Conservation (phyloP, 495 filamentous ascomycete species). For the Penicillium simplicissimum region DNA sequence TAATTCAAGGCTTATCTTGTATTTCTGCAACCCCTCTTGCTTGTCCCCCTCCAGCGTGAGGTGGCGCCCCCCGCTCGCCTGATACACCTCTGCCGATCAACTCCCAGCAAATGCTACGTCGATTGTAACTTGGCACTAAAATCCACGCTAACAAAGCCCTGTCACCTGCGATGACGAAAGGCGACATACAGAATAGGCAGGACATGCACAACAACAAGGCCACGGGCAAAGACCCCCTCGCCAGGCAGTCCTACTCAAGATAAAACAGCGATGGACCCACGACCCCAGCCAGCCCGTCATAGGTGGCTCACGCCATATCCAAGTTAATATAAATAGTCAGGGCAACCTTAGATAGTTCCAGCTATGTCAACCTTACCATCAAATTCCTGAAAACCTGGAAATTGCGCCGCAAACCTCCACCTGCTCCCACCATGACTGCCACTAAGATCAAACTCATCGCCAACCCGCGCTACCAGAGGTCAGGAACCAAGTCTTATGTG, state of each 20-base stretch:
- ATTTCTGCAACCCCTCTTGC: slow-evolving; percentile 8
- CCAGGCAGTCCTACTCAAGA: not conserved
- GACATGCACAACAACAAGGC: not conserved
- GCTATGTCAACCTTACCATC: slow-evolving; percentile 19
- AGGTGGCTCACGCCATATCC: not conserved
- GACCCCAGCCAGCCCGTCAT: slow-evolving; percentile 1
- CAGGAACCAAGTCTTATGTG: slow-evolving; percentile 74
- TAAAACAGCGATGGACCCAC: slow-evolving; percentile 13
- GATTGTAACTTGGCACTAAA: slow-evolving; percentile 15
- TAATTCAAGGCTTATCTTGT: slow-evolving; percentile 25
- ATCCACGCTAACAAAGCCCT: slow-evolving; percentile 10
- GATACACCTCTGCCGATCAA: slow-evolving; percentile 24
- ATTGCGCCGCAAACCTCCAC: slow-evolving; percentile 18
- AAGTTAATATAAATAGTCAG: slow-evolving; percentile 1
- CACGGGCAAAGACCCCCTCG: slow-evolving; percentile 13
- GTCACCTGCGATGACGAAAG: slow-evolving; percentile 28
- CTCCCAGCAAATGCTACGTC: slow-evolving; percentile 13
- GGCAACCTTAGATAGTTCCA: not conserved
- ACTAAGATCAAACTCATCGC: slow-evolving; percentile 47
- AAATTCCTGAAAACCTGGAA: slow-evolving; percentile 22
- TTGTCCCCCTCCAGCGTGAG: slow-evolving; percentile 7
- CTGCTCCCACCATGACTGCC: slow-evolving; percentile 41
- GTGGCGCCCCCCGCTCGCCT: slow-evolving; percentile 8
- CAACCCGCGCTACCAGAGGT: slow-evolving; percentile 64
- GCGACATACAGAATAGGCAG: not conserved